These are phyloP conservation scores for Leishmania gerbilli DNA, from an alignment of 208 protist genomes.

Conservation along the genomic window DNA sequence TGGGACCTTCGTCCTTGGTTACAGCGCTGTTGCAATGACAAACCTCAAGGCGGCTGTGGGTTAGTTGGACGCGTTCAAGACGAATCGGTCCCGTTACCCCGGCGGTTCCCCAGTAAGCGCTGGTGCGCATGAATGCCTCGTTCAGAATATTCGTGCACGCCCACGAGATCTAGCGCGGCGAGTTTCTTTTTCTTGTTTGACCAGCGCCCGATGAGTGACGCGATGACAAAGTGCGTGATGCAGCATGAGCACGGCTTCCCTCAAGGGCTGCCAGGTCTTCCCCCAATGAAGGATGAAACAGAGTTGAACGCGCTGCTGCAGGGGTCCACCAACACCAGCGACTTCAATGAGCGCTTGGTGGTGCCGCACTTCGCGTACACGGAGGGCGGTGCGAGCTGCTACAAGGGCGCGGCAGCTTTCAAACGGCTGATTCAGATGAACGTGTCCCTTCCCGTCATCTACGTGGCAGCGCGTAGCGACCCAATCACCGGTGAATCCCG, in stretches of 20 bases:
- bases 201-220: slow-evolving; percentile 31
- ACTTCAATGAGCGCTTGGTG: slow-evolving; percentile 51
- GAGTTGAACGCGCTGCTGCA: slow-evolving; percentile 17
- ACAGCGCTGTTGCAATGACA: slow-evolving; percentile 43
- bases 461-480: slow-evolving; percentile 48
- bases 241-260: slow-evolving; percentile 39
- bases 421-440: slow-evolving; percentile 36
- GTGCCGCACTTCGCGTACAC: slow-evolving; percentile 56
- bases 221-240: slow-evolving; percentile 36
- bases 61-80: slow-evolving; percentile 29
- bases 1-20: slow-evolving; percentile 50
- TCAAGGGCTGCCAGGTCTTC: slow-evolving; percentile 26
- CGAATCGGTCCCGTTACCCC: slow-evolving; percentile 20
- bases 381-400: slow-evolving; percentile 38
- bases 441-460: slow-evolving; percentile 36
- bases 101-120: slow-evolving; percentile 33
- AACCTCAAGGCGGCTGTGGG: slow-evolving; percentile 47
- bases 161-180: slow-evolving; percentile 25
- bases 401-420: slow-evolving; percentile 38
- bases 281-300: slow-evolving; percentile 22
- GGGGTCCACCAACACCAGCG: slow-evolving; percentile 25
- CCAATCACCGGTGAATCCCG: slow-evolving; percentile 36
- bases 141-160: slow-evolving; percentile 53
- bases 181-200: slow-evolving; percentile 28
- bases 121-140: slow-evolving; percentile 40